Conservation (phyloP, 768 basidiomycete genomes). For the Psilocybe cubensis region DNA sequence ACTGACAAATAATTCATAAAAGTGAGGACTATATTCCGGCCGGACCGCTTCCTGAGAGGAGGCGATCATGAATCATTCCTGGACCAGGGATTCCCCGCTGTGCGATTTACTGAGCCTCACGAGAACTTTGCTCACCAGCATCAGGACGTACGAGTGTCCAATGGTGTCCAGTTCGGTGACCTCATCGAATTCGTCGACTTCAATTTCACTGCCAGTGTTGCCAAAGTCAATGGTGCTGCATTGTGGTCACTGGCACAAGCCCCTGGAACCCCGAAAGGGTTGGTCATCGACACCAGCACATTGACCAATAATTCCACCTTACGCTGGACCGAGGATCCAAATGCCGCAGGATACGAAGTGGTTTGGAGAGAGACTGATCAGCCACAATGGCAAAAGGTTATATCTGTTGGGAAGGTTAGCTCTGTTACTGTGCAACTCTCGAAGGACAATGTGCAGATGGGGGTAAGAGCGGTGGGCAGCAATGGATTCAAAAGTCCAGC, state of each 20-base stretch:
- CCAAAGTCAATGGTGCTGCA: conserved; percentile 53
- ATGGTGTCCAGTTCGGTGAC: conserved; percentile 59
- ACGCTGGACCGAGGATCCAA: conserved; percentile 43
- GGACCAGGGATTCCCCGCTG: conserved; percentile 51
- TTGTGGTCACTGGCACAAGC: conserved; percentile 62
- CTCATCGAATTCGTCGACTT: conserved; percentile 57
- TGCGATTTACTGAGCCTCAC: conserved; percentile 59
- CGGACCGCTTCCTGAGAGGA: conserved; percentile 57
- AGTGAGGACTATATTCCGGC: conserved; percentile 56
- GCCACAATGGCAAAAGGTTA: conserved; percentile 50
- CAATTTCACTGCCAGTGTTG: conserved; percentile 52
- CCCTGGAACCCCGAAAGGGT: conserved; percentile 56
- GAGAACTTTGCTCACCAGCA: conserved; percentile 64
- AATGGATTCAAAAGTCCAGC: conserved; percentile 58
- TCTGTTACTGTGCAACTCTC: conserved; percentile 44
- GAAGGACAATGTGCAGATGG: conserved; percentile 57
- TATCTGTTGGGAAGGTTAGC: conserved; percentile 48
- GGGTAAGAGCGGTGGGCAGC: conserved; percentile 50
- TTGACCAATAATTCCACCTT: conserved; percentile 60
- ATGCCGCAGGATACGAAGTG: conserved; percentile 50
- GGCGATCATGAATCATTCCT: conserved; percentile 59
- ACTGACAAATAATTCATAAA: background rate
- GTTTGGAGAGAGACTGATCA: conserved; percentile 53
- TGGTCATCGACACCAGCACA: conserved; percentile 46
- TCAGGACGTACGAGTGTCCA: conserved; percentile 53